phyloP scores from a whole-genome alignment of 2,329 filamentous ascomycete species.

The Chaetomium strumarium region DNA sequence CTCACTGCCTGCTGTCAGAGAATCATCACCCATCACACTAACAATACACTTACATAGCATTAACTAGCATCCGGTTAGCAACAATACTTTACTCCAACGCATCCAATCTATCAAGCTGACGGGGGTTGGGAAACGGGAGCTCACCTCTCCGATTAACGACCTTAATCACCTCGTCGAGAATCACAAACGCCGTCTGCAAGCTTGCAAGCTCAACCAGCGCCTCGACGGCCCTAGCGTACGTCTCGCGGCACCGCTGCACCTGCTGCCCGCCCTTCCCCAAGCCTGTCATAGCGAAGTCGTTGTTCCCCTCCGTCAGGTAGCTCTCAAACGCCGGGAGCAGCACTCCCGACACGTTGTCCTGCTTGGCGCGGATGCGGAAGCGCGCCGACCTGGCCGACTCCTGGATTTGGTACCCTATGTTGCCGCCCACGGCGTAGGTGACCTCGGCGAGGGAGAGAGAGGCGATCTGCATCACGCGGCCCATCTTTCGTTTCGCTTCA shows the following conservation, averaged over 20 bases:
- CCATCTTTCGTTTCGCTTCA: conserved; percentile 99
- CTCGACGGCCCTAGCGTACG: conserved; percentile 91
- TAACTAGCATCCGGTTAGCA: conserved; percentile 54
- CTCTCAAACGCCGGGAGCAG: conserved; percentile 91
- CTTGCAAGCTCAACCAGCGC: conserved; percentile 92
- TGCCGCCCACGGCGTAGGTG: conserved; percentile 90
- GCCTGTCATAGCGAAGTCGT: conserved; percentile 93
- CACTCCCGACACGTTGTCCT: conserved; percentile 98
- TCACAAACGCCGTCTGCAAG: conserved; percentile 94
- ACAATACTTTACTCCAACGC: background rate
- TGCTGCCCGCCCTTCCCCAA: conserved; percentile 96
- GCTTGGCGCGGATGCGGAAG: conserved; percentile 88
- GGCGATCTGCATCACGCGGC: conserved; percentile 97
- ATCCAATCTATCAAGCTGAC: background rate
- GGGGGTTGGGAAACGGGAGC: too few relatives aligned
- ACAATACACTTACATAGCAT: conserved; percentile 67
- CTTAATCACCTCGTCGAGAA: conserved; percentile 98
- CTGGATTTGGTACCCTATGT: conserved; percentile 95
- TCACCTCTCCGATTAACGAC: conserved; percentile 91
- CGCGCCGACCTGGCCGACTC: conserved; percentile 90
- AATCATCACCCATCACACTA: background rate
- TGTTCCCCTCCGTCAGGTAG: conserved; percentile 80
- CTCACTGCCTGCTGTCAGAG: conserved; percentile 47
- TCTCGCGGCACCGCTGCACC: conserved; percentile 90
- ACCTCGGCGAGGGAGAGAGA: conserved; percentile 97